Conservation (phyloP, 2,329 filamentous ascomycete genomes). For the Fusarium zealandicum region DNA sequence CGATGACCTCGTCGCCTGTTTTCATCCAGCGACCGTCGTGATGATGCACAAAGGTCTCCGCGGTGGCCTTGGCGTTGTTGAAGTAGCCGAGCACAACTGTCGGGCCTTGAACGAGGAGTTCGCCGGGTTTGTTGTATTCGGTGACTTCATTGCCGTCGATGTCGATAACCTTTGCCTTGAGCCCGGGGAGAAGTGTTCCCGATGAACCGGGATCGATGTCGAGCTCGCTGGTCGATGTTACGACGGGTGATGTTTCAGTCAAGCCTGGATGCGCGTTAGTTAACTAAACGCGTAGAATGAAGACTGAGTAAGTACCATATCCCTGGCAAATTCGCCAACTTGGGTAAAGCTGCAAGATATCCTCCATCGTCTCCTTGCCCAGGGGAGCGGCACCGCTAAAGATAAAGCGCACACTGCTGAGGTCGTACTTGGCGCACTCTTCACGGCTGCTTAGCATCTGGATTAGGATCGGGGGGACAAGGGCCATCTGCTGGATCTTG, state of each 20-base stretch:
- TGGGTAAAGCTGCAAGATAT: conserved; percentile 67
- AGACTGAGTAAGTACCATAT: conserved; percentile 62
- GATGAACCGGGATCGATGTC: conserved; percentile 75
- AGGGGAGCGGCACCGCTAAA: conserved; percentile 81
- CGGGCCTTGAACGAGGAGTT: conserved; percentile 80
- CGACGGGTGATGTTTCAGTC: conserved; percentile 76
- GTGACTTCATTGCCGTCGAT: conserved; percentile 73
- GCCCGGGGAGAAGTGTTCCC: conserved; percentile 70
- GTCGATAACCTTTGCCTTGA: conserved; percentile 69
- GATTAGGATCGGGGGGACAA: conserved; percentile 83
- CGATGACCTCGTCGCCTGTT: conserved; percentile 84
- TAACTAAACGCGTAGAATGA: background rate
- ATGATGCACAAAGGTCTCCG: conserved; percentile 75
- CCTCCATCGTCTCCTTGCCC: conserved; percentile 71
- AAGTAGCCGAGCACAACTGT: conserved; percentile 83
- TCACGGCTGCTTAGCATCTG: conserved; percentile 70
- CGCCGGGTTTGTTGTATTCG: conserved; percentile 75
- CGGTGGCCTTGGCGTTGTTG: conserved; percentile 83
- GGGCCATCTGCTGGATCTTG: conserved; percentile 71
- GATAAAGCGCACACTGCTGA: conserved; percentile 68
- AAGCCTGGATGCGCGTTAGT: conserved; percentile 57
- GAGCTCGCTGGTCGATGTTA: conserved; percentile 61
- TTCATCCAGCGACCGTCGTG: conserved; percentile 78
- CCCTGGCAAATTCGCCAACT: conserved; percentile 72
- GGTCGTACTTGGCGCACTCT: conserved; percentile 68